Percentiles rank a stretch among this genome's conserved stretches.
Evolutionary conservation across 2,329 filamentous ascomycete genomes (phyloP).

Genomic region (Hirsutella thompsonii): DNA sequence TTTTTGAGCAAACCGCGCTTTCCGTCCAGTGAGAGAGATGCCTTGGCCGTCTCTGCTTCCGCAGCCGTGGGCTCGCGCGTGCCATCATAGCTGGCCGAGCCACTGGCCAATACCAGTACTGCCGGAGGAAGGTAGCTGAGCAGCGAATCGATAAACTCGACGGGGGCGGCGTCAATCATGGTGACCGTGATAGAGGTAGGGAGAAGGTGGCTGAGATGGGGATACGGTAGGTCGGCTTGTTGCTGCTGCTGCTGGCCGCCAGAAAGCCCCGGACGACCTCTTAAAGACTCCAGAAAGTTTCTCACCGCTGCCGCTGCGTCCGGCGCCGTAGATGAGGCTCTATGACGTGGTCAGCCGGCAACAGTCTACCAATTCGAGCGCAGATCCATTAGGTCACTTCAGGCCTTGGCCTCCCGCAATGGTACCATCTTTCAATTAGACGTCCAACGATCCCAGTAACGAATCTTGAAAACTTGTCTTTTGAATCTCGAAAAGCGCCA

Average conservation of each 20-base stretch:
- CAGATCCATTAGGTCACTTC: constrained; percentile 6
- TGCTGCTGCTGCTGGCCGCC: constrained; percentile 21
- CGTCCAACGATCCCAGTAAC: constrained; percentile 13
- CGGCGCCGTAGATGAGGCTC: constrained; percentile 43
- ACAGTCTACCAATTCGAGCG: constrained; percentile 1
- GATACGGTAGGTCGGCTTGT: constrained; percentile 50
- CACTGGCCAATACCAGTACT: constrained; percentile 64
- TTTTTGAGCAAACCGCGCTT: constrained; percentile 72
- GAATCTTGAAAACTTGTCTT: constrained; percentile 3
- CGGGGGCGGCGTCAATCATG: constrained; percentile 52
- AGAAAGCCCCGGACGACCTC: constrained; percentile 35
- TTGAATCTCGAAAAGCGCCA: constrained; percentile 4
- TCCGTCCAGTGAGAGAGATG: constrained; percentile 57
- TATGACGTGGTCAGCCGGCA: constrained; percentile 34
- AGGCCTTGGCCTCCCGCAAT: constrained; percentile 13
- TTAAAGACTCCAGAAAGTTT: constrained; percentile 77
- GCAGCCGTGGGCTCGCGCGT: constrained; percentile 56
- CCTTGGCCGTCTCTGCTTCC: constrained; percentile 58
- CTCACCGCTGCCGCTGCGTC: constrained; percentile 72
- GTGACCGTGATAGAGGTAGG: constrained; percentile 66
- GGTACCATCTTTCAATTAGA: constrained; percentile 15
- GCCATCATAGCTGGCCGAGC: constrained; percentile 37
- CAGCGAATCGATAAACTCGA: constrained; percentile 58
- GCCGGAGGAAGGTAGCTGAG: constrained; percentile 67
- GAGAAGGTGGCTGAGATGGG: constrained; percentile 76